phyloP scores from a whole-genome alignment of 805 yeast genomes.

The Sungouiozyma intestinalis region DNA sequence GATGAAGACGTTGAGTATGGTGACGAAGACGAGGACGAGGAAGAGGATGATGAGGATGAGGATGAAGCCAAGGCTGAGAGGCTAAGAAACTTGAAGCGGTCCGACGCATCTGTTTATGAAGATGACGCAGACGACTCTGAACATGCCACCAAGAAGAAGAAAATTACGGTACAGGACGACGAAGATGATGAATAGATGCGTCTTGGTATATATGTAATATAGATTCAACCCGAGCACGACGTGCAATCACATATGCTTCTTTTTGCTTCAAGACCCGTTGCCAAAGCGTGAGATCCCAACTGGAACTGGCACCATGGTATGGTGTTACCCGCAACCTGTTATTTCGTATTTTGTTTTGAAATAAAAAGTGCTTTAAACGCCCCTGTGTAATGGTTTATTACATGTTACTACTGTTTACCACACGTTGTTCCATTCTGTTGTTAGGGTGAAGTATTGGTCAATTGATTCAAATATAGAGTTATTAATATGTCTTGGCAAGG shows the following conservation, averaged over 20 bases:
- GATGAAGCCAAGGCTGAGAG: slow-evolving; percentile 51
- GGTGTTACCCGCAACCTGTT: not conserved
- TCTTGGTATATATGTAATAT: no score
- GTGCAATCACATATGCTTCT: no score
- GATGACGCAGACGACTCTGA: slow-evolving; percentile 23
- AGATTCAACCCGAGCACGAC: no score
- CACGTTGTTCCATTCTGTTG: not conserved
- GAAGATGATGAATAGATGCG: slow-evolving; percentile 37
- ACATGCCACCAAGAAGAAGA: slow-evolving; percentile 26
- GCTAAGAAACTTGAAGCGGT: slow-evolving; percentile 42
- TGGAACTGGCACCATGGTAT: not conserved
- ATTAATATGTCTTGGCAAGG: slow-evolving; percentile 39
- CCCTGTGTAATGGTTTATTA: not conserved
- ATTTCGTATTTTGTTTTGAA: no score
- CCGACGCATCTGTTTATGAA: slow-evolving; percentile 43
- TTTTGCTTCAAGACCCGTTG: no score
- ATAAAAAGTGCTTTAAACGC: no score
- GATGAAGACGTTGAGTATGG: slow-evolving; percentile 21
- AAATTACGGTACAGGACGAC: slow-evolving; percentile 22
- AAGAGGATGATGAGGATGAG: slow-evolving; percentile 38
- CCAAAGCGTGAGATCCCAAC: no score
- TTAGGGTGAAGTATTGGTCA: no score
- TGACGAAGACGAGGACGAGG: slow-evolving; percentile 38
- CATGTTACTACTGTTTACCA: not conserved
- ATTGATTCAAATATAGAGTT: not conserved